Conservation (phyloP, 2,329 filamentous ascomycete genomes). For the Colletotrichum sp. region DNA sequence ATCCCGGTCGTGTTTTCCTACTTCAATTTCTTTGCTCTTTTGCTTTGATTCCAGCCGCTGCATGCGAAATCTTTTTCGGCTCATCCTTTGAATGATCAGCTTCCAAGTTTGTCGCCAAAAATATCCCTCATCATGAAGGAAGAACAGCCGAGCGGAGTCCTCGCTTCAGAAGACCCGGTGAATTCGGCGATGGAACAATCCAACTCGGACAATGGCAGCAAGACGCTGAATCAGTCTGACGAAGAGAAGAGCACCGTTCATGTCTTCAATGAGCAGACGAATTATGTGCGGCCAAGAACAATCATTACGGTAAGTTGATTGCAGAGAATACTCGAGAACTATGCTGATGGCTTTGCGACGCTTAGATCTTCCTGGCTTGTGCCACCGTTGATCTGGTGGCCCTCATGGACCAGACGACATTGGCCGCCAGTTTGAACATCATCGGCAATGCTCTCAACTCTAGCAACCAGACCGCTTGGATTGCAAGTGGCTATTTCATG, state of each 20-base stretch:
- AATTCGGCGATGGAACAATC: not conserved
- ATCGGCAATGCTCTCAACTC: constrained; percentile 56
- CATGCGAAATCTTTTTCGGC: not conserved
- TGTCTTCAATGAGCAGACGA: constrained; percentile 60
- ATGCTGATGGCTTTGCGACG: not conserved
- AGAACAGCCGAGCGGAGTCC: not conserved
- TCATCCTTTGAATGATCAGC: not conserved
- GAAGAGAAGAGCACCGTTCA: constrained; percentile 23
- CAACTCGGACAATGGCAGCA: constrained; percentile 8
- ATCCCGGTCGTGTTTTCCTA: not conserved
- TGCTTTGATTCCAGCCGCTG: not conserved
- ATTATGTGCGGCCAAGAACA: constrained; percentile 55
- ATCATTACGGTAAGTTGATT: constrained; percentile 51
- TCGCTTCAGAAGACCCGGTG: not conserved
- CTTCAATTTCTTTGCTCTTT: not conserved
- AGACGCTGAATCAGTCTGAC: constrained; percentile 19
- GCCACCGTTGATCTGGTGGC: constrained; percentile 60
- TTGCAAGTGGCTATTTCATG: constrained; percentile 62
- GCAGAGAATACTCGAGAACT: accelerated
- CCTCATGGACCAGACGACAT: constrained; percentile 62
- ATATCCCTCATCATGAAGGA: not conserved
- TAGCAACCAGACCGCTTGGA: constrained; percentile 57
- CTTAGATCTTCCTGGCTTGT: constrained; percentile 61
- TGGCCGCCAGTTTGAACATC: constrained; percentile 59
- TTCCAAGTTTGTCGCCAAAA: too few relatives aligned